A percentile compares a stretch with the other conserved stretches of the same genome.
Evolutionary conservation across 352 stramenopile genomes (phyloP).

Genomic region (Blastocystis sp.): DNA sequence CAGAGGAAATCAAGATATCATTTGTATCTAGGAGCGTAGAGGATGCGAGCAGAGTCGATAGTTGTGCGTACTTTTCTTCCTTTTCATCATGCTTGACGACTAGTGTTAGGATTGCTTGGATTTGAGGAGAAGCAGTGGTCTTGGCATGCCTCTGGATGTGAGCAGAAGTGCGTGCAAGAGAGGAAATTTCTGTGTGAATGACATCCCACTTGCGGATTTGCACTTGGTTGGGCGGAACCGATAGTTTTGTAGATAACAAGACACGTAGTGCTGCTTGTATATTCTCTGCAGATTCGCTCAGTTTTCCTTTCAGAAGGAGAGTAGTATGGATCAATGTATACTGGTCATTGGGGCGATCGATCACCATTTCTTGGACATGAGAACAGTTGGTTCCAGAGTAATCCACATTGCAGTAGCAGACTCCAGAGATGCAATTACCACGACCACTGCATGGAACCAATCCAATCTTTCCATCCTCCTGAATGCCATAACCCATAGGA

Average conservation of each 20-base stretch:
- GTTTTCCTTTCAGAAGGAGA: neutral
- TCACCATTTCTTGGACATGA: neutral
- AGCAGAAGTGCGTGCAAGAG: neutral
- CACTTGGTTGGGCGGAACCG: neutral
- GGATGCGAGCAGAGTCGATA: neutral
- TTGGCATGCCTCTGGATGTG: neutral
- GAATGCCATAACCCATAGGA: neutral
- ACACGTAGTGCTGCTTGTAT: neutral
- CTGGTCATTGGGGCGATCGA: neutral
- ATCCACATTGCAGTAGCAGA: neutral
- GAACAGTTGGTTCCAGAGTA: neutral
- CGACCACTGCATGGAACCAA: neutral
- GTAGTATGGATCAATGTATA: neutral
- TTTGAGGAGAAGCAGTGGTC: neutral
- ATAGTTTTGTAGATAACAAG: neutral
- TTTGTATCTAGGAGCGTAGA: neutral
- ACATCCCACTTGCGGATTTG: neutral
- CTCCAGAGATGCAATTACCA: neutral
- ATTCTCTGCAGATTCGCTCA: neutral
- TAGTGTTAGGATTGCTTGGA: neutral
- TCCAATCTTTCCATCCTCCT: neutral
- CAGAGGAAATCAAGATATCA: neutral
- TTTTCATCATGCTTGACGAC: neutral
- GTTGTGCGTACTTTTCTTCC: neutral
- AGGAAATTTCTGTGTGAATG: neutral